A percentile compares a stretch with the other conserved stretches of the same genome.
phyloP scores from a whole-genome alignment of 2,329 filamentous ascomycete genomes.

The Emmonsiellopsis sp. region DNA sequence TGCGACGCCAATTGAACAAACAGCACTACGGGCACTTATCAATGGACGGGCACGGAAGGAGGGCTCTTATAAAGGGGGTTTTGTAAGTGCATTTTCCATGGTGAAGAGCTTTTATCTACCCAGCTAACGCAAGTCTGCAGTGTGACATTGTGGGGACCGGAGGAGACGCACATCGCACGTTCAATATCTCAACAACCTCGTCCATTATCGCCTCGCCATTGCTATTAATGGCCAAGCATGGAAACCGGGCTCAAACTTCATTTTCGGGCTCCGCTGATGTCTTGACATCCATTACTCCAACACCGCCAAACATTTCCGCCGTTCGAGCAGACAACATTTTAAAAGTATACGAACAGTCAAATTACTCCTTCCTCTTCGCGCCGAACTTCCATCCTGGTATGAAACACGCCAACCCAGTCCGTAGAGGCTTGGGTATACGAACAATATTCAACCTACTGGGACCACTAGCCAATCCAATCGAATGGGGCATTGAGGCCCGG shows the following conservation, averaged over 20 bases:
- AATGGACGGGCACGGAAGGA: conserved; percentile 52
- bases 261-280: conserved; percentile 94
- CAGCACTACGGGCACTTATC: conserved; percentile 53
- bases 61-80: conserved; percentile 69
- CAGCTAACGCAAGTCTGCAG: conserved; percentile 25
- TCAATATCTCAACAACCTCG: conserved; percentile 93
- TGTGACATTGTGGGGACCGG: conserved; percentile 96
- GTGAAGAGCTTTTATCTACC: neutral
- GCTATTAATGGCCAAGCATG: conserved; percentile 85
- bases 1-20: conserved; percentile 61
- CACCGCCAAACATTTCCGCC: conserved; percentile 62
- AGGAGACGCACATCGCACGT: conserved; percentile 92
- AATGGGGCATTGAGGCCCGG: conserved; percentile 75
- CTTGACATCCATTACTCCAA: conserved; percentile 64
- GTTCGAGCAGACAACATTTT: conserved; percentile 64
- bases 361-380: conserved; percentile 93
- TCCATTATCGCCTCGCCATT: conserved; percentile 84
- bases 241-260: conserved; percentile 89
- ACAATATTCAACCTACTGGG: conserved; percentile 98
- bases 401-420: conserved; percentile 75
- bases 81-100: conserved; percentile 52
- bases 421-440: conserved; percentile 81
- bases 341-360: conserved; percentile 66
- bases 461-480: conserved; percentile 82
- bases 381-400: conserved; percentile 95